Evolutionary conservation across 139 green algal genomes (phyloP).

Genomic region (Dunaliella primolecta): DNA sequence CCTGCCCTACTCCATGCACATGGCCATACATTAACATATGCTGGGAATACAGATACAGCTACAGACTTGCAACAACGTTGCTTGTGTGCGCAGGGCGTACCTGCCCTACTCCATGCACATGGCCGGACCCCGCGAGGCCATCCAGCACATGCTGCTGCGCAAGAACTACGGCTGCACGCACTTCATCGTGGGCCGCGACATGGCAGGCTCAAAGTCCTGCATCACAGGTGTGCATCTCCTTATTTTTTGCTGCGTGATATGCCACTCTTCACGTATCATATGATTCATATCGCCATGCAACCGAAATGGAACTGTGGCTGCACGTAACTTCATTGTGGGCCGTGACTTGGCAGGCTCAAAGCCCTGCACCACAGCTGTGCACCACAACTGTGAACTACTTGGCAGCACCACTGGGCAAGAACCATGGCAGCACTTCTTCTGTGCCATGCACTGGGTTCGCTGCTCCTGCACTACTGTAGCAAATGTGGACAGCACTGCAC

Average conservation of each 20-base stretch:
- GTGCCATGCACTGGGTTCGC: too few relatives aligned
- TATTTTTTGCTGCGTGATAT: background rate
- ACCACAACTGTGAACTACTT: too few relatives aligned
- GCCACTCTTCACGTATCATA: background rate
- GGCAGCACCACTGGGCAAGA: too few relatives aligned
- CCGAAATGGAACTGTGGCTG: too few relatives aligned
- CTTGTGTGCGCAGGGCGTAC: conserved; percentile 27
- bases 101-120: conserved; percentile 95
- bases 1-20: conserved; percentile 92
- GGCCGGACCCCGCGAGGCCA: conserved; percentile 86
- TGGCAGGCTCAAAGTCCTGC: conserved; percentile 86
- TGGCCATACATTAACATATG: conserved; percentile 88
- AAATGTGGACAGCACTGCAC: too few relatives aligned
- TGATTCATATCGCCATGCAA: too few relatives aligned
- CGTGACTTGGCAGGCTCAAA: conserved; percentile 94
- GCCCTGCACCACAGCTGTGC: conserved; percentile 63
- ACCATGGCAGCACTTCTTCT: too few relatives aligned
- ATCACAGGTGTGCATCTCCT: conserved; percentile 53
- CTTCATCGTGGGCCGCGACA: conserved; percentile 96
- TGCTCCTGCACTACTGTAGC: too few relatives aligned
- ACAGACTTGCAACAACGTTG: too few relatives aligned
- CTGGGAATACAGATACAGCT: too few relatives aligned
- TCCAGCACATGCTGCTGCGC: conserved; percentile 92
- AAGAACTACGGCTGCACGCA: conserved; percentile 75
- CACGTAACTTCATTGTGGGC: conserved; percentile 97